Percentiles rank a stretch among this genome's conserved stretches.
These are phyloP conservation scores for Alternaria hordeiaustralica DNA, from an alignment of 2,329 filamentous ascomycete genomes.

Conservation along the genomic window DNA sequence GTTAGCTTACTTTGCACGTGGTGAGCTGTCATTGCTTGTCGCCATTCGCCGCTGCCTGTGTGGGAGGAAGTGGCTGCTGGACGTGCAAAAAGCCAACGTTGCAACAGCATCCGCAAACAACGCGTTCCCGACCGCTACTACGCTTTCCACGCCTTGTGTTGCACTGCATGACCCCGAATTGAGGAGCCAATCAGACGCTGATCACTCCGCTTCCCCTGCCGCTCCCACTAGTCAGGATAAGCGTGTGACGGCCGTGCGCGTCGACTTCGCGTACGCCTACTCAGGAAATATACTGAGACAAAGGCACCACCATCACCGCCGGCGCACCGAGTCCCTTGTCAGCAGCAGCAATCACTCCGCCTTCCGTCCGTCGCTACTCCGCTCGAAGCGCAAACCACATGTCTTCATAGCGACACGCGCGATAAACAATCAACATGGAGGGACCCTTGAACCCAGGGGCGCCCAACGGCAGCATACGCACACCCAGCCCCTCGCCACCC, in stretches of 20 bases:
- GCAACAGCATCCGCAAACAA: not conserved
- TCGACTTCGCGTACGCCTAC: slow-evolving; percentile 26
- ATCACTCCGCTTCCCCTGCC: slow-evolving; percentile 30
- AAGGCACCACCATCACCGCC: slow-evolving; percentile 33
- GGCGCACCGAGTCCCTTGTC: slow-evolving; percentile 15
- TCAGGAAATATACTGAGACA: slow-evolving; percentile 16
- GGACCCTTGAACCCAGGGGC: slow-evolving; percentile 50
- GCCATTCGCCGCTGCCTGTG: not conserved
- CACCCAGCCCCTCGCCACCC: slow-evolving; percentile 46
- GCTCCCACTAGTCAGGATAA: slow-evolving; percentile 22
- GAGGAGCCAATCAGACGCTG: slow-evolving; percentile 26
- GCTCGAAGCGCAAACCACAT: slow-evolving; percentile 39
- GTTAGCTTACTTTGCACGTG: slow-evolving; percentile 8
- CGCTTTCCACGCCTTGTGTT: slow-evolving; percentile 4
- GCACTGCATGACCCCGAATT: slow-evolving; percentile 1
- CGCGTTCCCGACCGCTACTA: not conserved
- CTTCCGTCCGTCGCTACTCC: slow-evolving; percentile 10
- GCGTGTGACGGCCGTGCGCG: slow-evolving; percentile 15
- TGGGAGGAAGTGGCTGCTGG: not conserved
- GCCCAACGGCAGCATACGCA: slow-evolving; percentile 48
- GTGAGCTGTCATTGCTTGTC: slow-evolving; percentile 11
- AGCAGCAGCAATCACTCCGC: slow-evolving; percentile 7
- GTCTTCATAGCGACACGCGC: slow-evolving; percentile 33
- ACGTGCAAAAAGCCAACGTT: not conserved
- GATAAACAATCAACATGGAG: slow-evolving; percentile 47